Percentiles rank a stretch among this genome's conserved stretches.
These are phyloP conservation scores for Mycocentrospora acerina DNA, from an alignment of 2,329 filamentous ascomycete species.

Conservation along the genomic window DNA sequence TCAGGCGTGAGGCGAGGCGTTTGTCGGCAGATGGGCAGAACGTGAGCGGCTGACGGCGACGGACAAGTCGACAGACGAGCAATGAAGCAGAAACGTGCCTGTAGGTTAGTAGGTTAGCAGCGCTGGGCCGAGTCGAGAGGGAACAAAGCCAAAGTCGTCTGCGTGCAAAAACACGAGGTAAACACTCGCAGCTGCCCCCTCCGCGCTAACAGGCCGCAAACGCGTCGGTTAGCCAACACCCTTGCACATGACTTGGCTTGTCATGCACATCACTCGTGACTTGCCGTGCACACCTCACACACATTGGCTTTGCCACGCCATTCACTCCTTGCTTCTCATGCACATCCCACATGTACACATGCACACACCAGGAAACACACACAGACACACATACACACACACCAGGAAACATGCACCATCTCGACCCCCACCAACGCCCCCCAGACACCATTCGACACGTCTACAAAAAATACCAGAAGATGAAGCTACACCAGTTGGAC, in stretches of 20 bases:
- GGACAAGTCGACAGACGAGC: not conserved
- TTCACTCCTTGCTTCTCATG: too few species aligned
- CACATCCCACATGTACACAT: not conserved
- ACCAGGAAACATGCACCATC: slow-evolving; percentile 31
- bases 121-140: slow-evolving; percentile 12
- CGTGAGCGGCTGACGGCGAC: too few species aligned
- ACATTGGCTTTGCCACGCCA: too few species aligned
- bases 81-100: slow-evolving; percentile 11
- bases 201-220: slow-evolving; percentile 24
- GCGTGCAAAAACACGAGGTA: slow-evolving; percentile 22
- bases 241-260: too few species aligned
- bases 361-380: not conserved
- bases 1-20: slow-evolving; percentile 6
- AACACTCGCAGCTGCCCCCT: slow-evolving; percentile 20
- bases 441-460: slow-evolving; percentile 67
- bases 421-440: slow-evolving; percentile 78
- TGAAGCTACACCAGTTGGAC: slow-evolving; percentile 53
- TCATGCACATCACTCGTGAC: too few species aligned
- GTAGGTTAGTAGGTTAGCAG: slow-evolving; percentile 35
- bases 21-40: not conserved
- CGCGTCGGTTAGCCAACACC: slow-evolving; percentile 19
- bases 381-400: not conserved
- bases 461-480: slow-evolving; percentile 75
- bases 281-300: too few species aligned
- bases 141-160: slow-evolving; percentile 21